Percentiles rank a stretch among this genome's conserved stretches.
These are phyloP conservation scores for Themeda triandra DNA, from an alignment of 176 grass and related monocot species.

Conservation along the genomic window DNA sequence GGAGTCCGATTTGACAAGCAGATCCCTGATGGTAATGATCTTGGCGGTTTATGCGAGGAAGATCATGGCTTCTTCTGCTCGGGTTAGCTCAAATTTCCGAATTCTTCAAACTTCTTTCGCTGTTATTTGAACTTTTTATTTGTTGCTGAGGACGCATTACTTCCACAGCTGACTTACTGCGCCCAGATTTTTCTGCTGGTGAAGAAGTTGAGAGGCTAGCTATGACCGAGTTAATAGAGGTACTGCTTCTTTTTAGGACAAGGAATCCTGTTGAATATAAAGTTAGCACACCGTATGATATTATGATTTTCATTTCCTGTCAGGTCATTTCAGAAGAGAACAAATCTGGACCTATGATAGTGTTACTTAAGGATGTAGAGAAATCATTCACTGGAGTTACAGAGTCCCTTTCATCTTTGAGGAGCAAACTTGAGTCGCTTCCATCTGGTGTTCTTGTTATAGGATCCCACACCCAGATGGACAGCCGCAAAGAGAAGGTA, in stretches of 20 bases:
- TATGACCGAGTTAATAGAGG: conserved; percentile 81
- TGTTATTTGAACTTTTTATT: conserved; percentile 31
- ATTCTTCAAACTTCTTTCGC: not conserved
- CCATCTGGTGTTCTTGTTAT: conserved; percentile 89
- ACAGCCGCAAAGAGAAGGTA: conserved; percentile 99
- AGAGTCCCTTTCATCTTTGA: conserved; percentile 71
- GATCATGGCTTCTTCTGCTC: conserved; percentile 97
- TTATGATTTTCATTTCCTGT: conserved; percentile 29
- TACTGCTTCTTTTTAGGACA: conserved; percentile 26
- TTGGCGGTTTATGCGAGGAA: conserved; percentile 95
- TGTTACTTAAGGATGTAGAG: conserved; percentile 91
- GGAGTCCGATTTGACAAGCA: conserved; percentile 96
- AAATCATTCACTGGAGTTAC: conserved; percentile 90
- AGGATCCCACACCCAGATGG: conserved; percentile 84
- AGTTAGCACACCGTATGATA: conserved; percentile 1
- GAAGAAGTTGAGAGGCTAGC: conserved; percentile 95
- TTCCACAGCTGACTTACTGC: conserved; percentile 70
- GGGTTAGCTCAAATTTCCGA: conserved; percentile 53
- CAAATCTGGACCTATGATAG: conserved; percentile 83
- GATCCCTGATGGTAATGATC: conserved; percentile 95
- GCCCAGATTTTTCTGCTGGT: conserved; percentile 45
- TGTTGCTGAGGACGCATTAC: conserved; percentile 17
- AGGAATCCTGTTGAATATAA: not conserved
- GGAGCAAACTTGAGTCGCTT: conserved; percentile 74
- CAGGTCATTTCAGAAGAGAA: conserved; percentile 93